A percentile compares a stretch with the other conserved stretches of the same genome.
Evolutionary conservation across 1,284 basidiomycete genomes (phyloP).

Genomic region (Megacollybia platyphylla): DNA sequence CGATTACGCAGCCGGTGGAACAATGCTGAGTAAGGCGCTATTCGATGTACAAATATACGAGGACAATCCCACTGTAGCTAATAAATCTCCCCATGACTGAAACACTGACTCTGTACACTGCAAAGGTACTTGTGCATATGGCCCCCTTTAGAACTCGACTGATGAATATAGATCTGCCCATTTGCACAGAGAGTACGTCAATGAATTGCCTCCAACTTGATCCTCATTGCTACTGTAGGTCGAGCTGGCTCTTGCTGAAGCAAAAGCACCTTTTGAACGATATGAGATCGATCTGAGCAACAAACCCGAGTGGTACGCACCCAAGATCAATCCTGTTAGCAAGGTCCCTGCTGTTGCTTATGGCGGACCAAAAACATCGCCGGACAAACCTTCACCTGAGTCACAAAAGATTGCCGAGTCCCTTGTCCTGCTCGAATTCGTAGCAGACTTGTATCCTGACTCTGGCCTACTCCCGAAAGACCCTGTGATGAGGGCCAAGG

Average conservation of each 20-base stretch:
- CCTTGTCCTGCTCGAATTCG: slow-evolving; percentile 47
- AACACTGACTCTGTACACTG: slow-evolving; percentile 34
- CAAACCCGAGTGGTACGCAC: slow-evolving; percentile 55
- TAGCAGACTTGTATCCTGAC: slow-evolving; percentile 39
- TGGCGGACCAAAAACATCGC: slow-evolving; percentile 38
- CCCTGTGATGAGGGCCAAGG: slow-evolving; percentile 39
- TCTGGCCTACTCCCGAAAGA: slow-evolving; percentile 35
- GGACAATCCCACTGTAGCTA: not conserved
- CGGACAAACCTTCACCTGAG: slow-evolving; percentile 41
- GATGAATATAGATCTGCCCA: slow-evolving; percentile 23
- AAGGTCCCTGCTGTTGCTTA: slow-evolving; percentile 53
- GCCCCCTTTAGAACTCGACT: not conserved
- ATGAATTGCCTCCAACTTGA: slow-evolving; percentile 1
- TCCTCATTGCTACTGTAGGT: slow-evolving; percentile 19
- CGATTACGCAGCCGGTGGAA: not conserved
- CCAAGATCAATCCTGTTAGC: slow-evolving; percentile 47
- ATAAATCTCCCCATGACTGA: slow-evolving; percentile 15
- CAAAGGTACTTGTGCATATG: slow-evolving; percentile 19
- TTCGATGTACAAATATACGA: not conserved
- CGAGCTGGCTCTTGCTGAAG: slow-evolving; percentile 46
- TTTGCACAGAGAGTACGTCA: slow-evolving; percentile 31
- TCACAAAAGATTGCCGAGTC: slow-evolving; percentile 51
- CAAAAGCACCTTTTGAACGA: slow-evolving; percentile 30
- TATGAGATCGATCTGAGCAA: slow-evolving; percentile 44
- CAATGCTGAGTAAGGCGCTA: not conserved